phyloP scores from a whole-genome alignment of 2,329 filamentous ascomycete genomes.

The Monilinia aucupariae region DNA sequence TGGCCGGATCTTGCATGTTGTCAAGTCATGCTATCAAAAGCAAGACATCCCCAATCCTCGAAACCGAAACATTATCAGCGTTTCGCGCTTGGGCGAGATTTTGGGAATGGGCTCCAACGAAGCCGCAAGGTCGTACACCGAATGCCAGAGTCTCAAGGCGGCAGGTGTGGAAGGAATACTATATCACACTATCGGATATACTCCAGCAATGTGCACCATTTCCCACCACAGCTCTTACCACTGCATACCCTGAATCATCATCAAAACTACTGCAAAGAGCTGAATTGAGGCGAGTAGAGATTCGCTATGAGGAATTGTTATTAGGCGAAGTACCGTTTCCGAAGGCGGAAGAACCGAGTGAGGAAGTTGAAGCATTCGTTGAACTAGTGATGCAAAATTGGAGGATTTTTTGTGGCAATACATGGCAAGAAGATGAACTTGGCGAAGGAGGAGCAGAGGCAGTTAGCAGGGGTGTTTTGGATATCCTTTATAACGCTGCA shows the following conservation, averaged over 20 bases:
- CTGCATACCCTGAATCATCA: constrained; percentile 45
- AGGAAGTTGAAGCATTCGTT: constrained; percentile 77
- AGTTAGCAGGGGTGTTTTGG: constrained; percentile 70
- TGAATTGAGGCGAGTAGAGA: constrained; percentile 75
- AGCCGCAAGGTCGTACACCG: constrained; percentile 52
- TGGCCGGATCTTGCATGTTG: constrained; percentile 70
- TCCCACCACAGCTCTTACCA: constrained; percentile 41
- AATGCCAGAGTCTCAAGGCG: constrained; percentile 56
- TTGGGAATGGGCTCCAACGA: constrained; percentile 48
- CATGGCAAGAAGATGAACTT: constrained; percentile 75
- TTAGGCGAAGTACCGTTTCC: constrained; percentile 79
- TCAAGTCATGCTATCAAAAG: constrained; percentile 54
- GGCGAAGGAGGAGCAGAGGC: constrained; percentile 74
- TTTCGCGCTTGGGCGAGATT: constrained; percentile 66
- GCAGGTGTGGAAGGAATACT: constrained; percentile 80
- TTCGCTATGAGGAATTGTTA: constrained; percentile 72
- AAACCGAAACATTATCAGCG: constrained; percentile 49
- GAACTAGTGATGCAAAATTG: constrained; percentile 79
- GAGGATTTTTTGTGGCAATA: constrained; percentile 70
- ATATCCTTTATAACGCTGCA: constrained; percentile 83
- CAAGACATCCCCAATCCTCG: constrained; percentile 46
- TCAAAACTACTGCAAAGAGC: constrained; percentile 59
- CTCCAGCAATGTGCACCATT: constrained; percentile 62
- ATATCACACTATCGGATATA: constrained; percentile 70
- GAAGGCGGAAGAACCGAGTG: constrained; percentile 70